Percentiles rank a stretch among this genome's conserved stretches.
Conservation (phyloP, 2,329 filamentous ascomycete species). For the Trichoderma afroharzianum region DNA sequence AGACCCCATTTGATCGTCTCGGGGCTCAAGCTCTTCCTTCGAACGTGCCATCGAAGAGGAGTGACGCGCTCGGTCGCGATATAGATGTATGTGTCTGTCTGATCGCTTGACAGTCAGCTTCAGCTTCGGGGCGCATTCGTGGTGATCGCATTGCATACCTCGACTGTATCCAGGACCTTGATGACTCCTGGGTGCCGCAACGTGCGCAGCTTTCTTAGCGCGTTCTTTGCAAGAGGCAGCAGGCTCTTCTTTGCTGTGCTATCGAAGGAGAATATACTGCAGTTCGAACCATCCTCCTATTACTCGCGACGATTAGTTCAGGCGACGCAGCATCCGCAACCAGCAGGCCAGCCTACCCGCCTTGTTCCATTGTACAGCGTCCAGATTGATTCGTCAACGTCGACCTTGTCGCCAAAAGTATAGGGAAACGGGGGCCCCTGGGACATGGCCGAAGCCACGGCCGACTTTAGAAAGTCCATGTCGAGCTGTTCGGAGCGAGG, state of each 20-base stretch:
- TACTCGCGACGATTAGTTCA: not conserved
- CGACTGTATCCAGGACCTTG: conserved; percentile 89
- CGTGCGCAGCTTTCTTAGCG: conserved; percentile 88
- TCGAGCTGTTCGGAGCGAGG: not conserved
- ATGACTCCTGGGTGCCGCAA: conserved; percentile 92
- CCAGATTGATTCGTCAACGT: conserved; percentile 93
- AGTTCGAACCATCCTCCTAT: conserved; percentile 89
- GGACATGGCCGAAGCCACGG: conserved; percentile 92
- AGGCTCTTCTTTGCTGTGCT: conserved; percentile 74
- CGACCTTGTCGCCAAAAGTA: conserved; percentile 86
- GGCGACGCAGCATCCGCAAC: not conserved
- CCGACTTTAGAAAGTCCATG: conserved; percentile 98
- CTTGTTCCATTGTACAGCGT: conserved; percentile 92
- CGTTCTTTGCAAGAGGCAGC: conserved; percentile 85
- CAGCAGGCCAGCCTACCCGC: conserved; percentile 54
- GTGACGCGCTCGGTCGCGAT: conserved; percentile 89
- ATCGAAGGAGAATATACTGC: conserved; percentile 97
- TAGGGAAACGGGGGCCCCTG: conserved; percentile 93
- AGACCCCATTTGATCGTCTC: conserved; percentile 98
- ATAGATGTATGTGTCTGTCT: conserved; percentile 94
- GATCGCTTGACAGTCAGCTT: conserved; percentile 23
- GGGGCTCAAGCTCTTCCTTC: conserved; percentile 78
- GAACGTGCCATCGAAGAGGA: conserved; percentile 85
- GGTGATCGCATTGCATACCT: conserved; percentile 53
- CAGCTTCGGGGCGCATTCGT: not conserved